Percentiles rank a stretch among this genome's conserved stretches.
These are phyloP conservation scores for Termitomyces sp. DNA, from an alignment of 768 basidiomycete genomes.

Conservation along the genomic window DNA sequence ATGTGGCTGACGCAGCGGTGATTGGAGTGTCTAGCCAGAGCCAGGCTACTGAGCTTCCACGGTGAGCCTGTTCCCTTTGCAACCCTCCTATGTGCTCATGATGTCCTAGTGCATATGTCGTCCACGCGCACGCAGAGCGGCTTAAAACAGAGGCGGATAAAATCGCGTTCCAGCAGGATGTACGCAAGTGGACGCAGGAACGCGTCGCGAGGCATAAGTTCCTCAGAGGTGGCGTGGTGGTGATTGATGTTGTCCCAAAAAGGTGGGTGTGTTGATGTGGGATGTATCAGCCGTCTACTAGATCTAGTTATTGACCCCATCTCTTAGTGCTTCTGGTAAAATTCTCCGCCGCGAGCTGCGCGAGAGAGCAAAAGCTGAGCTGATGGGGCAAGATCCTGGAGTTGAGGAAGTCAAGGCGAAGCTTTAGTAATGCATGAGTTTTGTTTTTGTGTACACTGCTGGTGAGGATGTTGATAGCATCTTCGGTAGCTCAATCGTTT, in stretches of 20 bases:
- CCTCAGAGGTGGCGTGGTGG: conserved; percentile 72
- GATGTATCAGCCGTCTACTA: too few relatives aligned
- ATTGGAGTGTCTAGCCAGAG: conserved; percentile 67
- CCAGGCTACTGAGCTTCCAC: conserved; percentile 81
- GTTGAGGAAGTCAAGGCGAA: conserved; percentile 31
- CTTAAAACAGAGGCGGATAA: conserved; percentile 35
- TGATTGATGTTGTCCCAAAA: conserved; percentile 67
- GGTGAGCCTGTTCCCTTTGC: conserved; percentile 34
- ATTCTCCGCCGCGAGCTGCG: conserved; percentile 80
- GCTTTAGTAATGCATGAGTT: conserved; percentile 21
- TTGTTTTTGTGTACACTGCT: background rate
- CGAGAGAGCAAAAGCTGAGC: conserved; percentile 61
- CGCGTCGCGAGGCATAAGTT: conserved; percentile 76
- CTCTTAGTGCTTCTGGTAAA: conserved; percentile 75
- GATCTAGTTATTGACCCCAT: too few relatives aligned
- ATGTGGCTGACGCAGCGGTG: conserved; percentile 78
- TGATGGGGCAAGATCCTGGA: conserved; percentile 35
- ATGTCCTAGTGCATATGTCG: conserved; percentile 72
- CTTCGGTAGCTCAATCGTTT: background rate
- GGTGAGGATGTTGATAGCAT: background rate
- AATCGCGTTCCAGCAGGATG: conserved; percentile 42
- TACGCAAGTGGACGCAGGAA: conserved; percentile 64
- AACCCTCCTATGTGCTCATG: background rate
- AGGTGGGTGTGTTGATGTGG: conserved; percentile 38
- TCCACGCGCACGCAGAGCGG: conserved; percentile 40